Base-by-base conservation (phyloP, 176 grass and related monocot genomes). In the Ensete glaucum region DNA sequence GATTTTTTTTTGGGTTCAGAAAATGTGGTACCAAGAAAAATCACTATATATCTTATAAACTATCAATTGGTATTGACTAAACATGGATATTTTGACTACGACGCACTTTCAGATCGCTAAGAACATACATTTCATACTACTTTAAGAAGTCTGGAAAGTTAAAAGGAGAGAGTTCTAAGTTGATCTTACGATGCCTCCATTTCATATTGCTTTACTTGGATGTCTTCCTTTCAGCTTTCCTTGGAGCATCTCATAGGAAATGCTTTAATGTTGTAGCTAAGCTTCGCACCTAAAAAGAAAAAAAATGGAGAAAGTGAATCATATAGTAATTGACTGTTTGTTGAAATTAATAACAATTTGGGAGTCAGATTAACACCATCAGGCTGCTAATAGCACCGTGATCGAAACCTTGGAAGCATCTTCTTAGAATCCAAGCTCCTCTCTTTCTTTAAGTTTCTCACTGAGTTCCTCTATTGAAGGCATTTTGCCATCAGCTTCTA, bases 391-490 rank as follows among this genome's bases (percentile, higher is more conserved):
- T 19, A 21, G 8, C 1, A 1, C 8, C 16, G 51, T 1, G 16
- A 70, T 51, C 0, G 43, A 50, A 43, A 43, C 34, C 34, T 43
- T 52, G 17, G 17, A 52, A 70, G 43, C 17, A 70, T 70, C 48
- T 79, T 53, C 74, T 74, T 82, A 72, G 1, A 69, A 83, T 66
- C 22, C 54, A 77, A 96, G 34, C 43, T 88, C 65, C 69, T 81
- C 78, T 70, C 77, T 88, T 73, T 96, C 87, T 78, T 77, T 77
- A 50, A 96, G 60, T 24, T 96, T 96, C 78, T 51, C 81, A 78
- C 78, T 60, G 26, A 92, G 59, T 81, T 96, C 79, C 78, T 92
- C 83, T 58, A 62, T 78, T 52, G 85, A 88, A 8, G 89, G 89
- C 51, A 90, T 65, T 76, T 82, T 82, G 76, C 81, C 82, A 27